These are phyloP conservation scores for Gossypium rotundifolium DNA, from an alignment of 345 rosid genomes.

Conservation along the genomic window DNA sequence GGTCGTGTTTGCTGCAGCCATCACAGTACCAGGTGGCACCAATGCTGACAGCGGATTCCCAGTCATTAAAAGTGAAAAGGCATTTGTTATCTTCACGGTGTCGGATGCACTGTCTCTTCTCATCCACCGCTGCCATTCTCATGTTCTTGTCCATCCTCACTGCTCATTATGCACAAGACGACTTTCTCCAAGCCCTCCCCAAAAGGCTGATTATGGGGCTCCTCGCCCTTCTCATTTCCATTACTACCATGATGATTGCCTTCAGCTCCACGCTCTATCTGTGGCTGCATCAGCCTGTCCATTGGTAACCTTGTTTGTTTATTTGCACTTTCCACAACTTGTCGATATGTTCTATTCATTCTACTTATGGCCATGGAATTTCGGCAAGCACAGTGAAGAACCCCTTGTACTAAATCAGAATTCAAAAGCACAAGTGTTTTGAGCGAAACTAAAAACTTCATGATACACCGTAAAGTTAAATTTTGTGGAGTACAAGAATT, in stretches of 20 bases:
- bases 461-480: not conserved
- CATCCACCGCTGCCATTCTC: conserved; percentile 19
- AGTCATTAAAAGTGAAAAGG: not conserved
- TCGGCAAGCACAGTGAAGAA: not conserved
- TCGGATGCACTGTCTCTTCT: conserved; percentile 21
- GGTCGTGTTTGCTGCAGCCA: conserved; percentile 22
- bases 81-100: conserved; percentile 15
- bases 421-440: not conserved
- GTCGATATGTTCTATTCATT: conserved; percentile 4
- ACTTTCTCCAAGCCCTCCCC: conserved; percentile 24
- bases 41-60: conserved; percentile 10
- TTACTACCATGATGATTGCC: conserved; percentile 24
- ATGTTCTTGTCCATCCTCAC: conserved; percentile 26
- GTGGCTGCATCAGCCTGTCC: conserved; percentile 13
- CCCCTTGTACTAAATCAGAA: not conserved
- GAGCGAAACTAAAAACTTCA: not conserved
- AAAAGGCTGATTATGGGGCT: conserved; percentile 14
- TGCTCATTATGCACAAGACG: conserved; percentile 16
- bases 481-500: not conserved
- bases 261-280: not conserved
- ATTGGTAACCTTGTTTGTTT: conserved; percentile 12
- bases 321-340: conserved; percentile 17
- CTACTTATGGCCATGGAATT: not conserved
- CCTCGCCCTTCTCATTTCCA: conserved; percentile 13
- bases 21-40: conserved; percentile 27